Base-by-base conservation (phyloP, 192 early-diverging fungal genomes). In the Backusella parvicylindrica region DNA sequence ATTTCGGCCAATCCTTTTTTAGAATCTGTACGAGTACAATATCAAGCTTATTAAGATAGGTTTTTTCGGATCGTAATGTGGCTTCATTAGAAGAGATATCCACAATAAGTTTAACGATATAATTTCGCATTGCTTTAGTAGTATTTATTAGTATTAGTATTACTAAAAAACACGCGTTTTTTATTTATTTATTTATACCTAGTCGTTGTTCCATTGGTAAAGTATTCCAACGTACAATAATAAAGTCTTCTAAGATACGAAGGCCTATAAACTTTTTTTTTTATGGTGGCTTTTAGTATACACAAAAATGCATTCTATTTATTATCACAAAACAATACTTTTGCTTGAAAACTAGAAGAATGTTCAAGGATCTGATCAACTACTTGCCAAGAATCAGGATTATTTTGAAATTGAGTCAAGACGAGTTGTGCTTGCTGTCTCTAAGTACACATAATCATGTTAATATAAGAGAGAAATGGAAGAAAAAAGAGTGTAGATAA, bases 1-100 rank as follows among this genome's bases (percentile, higher is more conserved):
- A 49, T 16, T 78, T 56, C 11, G 71, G 77, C 77, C 77, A 78
- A 30, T 78, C 77, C 32, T 78, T 78, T 31, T 78, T 78, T 6
- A 78, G 30, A 8, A 78, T 78, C 26, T 75, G 77, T 1, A 78
- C 77, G 6, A 78, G 41, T 2, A 78, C 65, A 35, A 73, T 18
- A 30, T 78, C 64, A 5, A 78, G 38, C 2, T 78, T 78, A 40
- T 67, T 69, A 18, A 78, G 38, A 38, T 47, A 73, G 18, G 35
- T 66, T 49, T 49, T 66, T 63, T 68, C 70, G 0, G 33, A 35
- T 1, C 32, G 43, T 11, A 47, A n/a, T 56, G 40, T 70, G 1
- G 53, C 21, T 37, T 68, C 35, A 4, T 40, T 36, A n/a, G 71
- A 78, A 13, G 77, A 36, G 7, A 73, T 15, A 1, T 41, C 33